Evolutionary conservation across 805 yeast species (phyloP), one percentile per base, ranked within the genome.

Genomic region (Kuraishia floccosa): DNA sequence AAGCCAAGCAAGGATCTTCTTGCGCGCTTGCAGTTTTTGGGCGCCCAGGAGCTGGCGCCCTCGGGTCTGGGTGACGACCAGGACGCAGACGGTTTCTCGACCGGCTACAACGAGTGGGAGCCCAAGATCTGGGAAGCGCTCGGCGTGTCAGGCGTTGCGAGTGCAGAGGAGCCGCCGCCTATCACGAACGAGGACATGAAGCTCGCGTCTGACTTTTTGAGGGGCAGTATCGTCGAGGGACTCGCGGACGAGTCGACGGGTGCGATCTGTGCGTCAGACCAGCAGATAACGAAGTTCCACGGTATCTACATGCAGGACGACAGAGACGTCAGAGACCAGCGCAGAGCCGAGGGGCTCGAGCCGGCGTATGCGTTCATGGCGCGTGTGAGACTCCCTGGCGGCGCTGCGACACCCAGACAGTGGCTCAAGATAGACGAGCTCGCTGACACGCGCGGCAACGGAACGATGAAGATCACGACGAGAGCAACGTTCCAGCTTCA

Each of bases 271-370:
- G 91, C 96, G 10, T 72, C 72, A 35, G 96, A 86, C 57, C 94
- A 86, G 59, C 96, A 87, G 58, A 58, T 89, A 54, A 86, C 96
- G 42, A 89, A 89, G 59, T 89, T 89, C 73, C 97, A 89, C 56
- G 97, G 97, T 60, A 85, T 86, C 43, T 89, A 89, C 56, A 85
- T 89, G 94, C 97, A 89, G 63, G 97, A 89, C 56, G 97, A 89
- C 54, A 83, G 97, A 63, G 97, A 89, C 56, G 65, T 89, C 36
- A 73, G 97, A 55, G 97, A 89, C 34, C 80, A 82, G 44, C 77
- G 96, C 50, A 89, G 87, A 60, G 72, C 83, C 29, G 84, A 82
- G 50, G 96, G 97, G 27, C 55, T 83, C 39, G 97, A 89, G 59
- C 97, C 97, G 12, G 94, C 93, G 30, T 89, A 83, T 55, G 70